phyloP scores from a whole-genome alignment of 495 filamentous ascomycete species.

The Xylaria castorea region DNA sequence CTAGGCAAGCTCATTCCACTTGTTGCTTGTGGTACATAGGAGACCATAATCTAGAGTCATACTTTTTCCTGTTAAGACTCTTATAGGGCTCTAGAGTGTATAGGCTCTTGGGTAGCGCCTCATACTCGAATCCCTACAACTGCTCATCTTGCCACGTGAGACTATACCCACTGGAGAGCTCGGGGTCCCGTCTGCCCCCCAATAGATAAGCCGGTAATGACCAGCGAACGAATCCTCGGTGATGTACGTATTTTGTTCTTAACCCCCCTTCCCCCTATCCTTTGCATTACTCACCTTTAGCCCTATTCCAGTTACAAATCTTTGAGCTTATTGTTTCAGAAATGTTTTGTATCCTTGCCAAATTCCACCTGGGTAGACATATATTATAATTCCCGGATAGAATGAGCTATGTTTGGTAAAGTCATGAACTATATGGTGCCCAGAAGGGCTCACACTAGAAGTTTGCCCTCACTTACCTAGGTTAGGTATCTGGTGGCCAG shows the following conservation, averaged over 20 bases:
- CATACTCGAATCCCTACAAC: neutral
- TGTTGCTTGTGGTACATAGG: neutral
- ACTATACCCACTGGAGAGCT: conserved; percentile 47
- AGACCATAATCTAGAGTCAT: no score
- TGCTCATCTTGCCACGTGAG: conserved; percentile 30
- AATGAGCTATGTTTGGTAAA: no score
- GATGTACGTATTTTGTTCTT: conserved; percentile 34
- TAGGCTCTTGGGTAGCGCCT: neutral
- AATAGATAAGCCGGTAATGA: conserved; percentile 50
- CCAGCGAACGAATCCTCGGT: conserved; percentile 47
- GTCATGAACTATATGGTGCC: no score
- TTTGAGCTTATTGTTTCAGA: no score
- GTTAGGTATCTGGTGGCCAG: no score
- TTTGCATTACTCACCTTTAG: neutral
- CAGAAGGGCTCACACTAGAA: no score
- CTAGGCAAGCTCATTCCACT: neutral
- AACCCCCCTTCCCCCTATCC: neutral
- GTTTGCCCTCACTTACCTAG: no score
- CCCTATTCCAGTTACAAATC: no score
- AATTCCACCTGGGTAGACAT: neutral
- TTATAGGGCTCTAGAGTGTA: no score
- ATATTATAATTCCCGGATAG: neutral
- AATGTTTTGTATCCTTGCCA: no score
- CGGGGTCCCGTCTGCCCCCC: conserved; percentile 54
- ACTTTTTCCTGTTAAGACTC: no score